phyloP scores from a whole-genome alignment of 2,329 filamentous ascomycete genomes.

The Clathrospora elynae region DNA sequence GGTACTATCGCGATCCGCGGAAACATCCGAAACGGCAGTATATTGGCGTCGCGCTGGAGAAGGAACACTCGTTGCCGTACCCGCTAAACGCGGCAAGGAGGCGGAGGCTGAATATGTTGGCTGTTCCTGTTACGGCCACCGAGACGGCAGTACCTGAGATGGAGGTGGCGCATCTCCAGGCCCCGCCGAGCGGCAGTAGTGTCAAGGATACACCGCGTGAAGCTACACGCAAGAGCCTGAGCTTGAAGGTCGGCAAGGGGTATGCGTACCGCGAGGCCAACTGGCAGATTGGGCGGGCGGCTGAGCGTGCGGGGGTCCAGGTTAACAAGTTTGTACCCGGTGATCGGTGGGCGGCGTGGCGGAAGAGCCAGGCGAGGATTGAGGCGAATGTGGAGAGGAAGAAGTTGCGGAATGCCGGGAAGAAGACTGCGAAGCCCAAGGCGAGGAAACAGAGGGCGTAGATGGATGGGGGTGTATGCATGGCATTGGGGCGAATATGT shows the following conservation, averaged over 20 bases:
- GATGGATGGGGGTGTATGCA: background rate
- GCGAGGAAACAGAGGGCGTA: conserved; percentile 32
- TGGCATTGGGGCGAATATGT: background rate
- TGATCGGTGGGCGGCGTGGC: conserved; percentile 69
- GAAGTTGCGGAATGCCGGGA: conserved; percentile 56
- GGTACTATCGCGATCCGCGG: conserved; percentile 90
- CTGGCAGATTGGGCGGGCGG: conserved; percentile 69
- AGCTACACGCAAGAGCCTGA: conserved; percentile 38
- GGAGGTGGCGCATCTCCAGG: too few species aligned
- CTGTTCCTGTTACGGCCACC: conserved; percentile 47
- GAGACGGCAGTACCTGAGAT: too few species aligned
- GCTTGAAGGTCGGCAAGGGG: conserved; percentile 51
- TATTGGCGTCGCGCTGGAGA: conserved; percentile 90
- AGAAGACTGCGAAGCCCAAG: conserved; percentile 41
- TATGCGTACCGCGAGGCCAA: conserved; percentile 70
- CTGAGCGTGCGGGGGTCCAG: conserved; percentile 63
- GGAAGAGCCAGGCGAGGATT: conserved; percentile 61
- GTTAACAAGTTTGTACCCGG: conserved; percentile 62
- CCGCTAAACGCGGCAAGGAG: conserved; percentile 73
- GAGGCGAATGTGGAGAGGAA: conserved; percentile 61
- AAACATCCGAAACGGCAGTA: conserved; percentile 86
- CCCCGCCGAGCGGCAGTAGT: conserved; percentile 20
- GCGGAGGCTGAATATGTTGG: conserved; percentile 76
- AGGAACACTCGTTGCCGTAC: conserved; percentile 78
- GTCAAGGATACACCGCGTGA: conserved; percentile 38